Conservation (phyloP, 1,284 basidiomycete genomes). For the Rhodotorula sp. region DNA sequence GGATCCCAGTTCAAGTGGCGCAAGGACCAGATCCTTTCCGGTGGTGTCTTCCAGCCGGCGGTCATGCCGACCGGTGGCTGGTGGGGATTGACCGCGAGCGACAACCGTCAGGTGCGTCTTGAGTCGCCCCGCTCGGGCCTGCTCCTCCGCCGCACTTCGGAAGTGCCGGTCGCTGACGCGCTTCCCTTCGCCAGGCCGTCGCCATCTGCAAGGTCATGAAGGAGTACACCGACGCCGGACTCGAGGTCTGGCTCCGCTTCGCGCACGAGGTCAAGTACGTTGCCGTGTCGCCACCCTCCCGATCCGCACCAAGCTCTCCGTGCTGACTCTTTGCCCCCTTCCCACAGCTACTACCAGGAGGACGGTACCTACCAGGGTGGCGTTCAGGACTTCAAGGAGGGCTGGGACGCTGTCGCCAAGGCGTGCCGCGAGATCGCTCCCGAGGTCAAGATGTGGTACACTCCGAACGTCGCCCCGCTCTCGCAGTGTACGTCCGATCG, state of each 20-base stretch:
- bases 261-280: constrained; percentile 45
- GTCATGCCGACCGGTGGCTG: constrained; percentile 43
- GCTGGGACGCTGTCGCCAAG: constrained; percentile 47
- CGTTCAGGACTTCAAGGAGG: constrained; percentile 48
- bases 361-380: constrained; percentile 45
- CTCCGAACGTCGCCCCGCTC: constrained; percentile 43
- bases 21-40: constrained; percentile 47
- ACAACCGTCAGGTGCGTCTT: constrained; percentile 37
- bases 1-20: constrained; percentile 46
- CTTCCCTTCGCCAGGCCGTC: constrained; percentile 36
- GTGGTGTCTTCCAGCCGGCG: constrained; percentile 48
- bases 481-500: constrained; percentile 19
- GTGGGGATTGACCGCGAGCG: constrained; percentile 39
- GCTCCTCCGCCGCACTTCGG: neutral
- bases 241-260: constrained; percentile 50
- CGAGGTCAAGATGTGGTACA: constrained; percentile 48
- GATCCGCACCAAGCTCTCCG: too few relatives aligned
- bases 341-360: constrained; percentile 41
- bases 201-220: constrained; percentile 49
- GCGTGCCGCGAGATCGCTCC: constrained; percentile 46
- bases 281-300: neutral
- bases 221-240: constrained; percentile 49
- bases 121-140: neutral
- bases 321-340: neutral
- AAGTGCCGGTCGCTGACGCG: neutral